Percentiles rank a stretch among this genome's conserved stretches.
phyloP scores from a whole-genome alignment of 805 yeast genomes.

The Metschnikowia reukaufii region DNA sequence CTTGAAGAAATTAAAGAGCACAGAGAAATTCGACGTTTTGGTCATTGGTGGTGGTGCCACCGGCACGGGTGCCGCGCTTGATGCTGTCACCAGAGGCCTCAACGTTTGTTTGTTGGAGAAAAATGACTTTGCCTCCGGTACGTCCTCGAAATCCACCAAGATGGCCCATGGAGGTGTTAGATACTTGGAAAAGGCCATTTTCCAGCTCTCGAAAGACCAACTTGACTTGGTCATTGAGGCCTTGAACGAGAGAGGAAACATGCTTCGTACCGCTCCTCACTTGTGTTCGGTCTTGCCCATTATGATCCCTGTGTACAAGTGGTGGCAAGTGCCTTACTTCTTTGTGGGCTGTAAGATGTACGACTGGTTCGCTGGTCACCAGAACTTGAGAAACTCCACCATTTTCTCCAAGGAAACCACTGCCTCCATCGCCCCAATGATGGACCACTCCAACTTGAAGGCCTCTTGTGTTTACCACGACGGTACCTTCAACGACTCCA shows the following conservation, averaged over 20 bases:
- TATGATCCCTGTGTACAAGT: slow-evolving; percentile 92
- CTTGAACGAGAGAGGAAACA: slow-evolving; percentile 79
- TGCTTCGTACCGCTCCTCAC: slow-evolving; percentile 90
- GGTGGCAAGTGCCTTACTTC: slow-evolving; percentile 95
- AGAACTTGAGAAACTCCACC: slow-evolving; percentile 78
- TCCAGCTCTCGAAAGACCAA: slow-evolving; percentile 88
- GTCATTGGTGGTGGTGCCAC: slow-evolving; percentile 96
- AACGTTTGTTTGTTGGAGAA: slow-evolving; percentile 85
- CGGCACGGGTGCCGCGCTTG: slow-evolving; percentile 91
- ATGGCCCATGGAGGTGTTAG: slow-evolving; percentile 98
- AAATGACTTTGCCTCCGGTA: slow-evolving; percentile 88
- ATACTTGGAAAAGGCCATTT: slow-evolving; percentile 90
- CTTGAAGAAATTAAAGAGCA: slow-evolving; percentile 33
- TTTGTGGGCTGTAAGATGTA: slow-evolving; percentile 89
- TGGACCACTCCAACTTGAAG: slow-evolving; percentile 73
- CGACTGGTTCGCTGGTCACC: slow-evolving; percentile 88
- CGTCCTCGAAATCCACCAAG: slow-evolving; percentile 91
- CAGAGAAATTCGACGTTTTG: slow-evolving; percentile 69
- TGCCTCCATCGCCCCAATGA: slow-evolving; percentile 77
- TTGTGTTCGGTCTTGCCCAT: slow-evolving; percentile 83
- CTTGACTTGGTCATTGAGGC: slow-evolving; percentile 87
- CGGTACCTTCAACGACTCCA: slow-evolving; percentile 89
- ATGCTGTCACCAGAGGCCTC: slow-evolving; percentile 87
- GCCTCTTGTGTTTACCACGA: slow-evolving; percentile 94
- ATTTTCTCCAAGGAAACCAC: slow-evolving; percentile 67